Evolutionary conservation across 305 asterid species (phyloP), one percentile per base, ranked within the genome.

Genomic region (Ilex paraguariensis): DNA sequence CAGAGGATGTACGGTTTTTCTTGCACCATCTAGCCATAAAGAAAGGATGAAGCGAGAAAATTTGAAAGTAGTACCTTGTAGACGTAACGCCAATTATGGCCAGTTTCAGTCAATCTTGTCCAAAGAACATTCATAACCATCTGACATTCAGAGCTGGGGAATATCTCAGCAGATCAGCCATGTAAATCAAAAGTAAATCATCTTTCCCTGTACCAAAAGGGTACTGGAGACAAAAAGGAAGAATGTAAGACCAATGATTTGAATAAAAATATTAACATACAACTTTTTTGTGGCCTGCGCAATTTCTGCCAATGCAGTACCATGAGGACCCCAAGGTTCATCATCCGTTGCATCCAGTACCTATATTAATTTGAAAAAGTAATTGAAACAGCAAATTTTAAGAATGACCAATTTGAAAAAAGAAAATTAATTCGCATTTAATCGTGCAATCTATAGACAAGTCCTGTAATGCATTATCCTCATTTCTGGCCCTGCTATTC

Each of bases 251-350:
- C 42, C 61, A 69, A 64, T 63, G 13, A 17, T 52, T 60, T 54
- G 59, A 63, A 75, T 33, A 45, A 66, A 71, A 60, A 60, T 74
- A 62, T 45, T 44, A 63, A 65, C 48, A 69, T 79, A 94, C 99
- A 84, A 88, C 90, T 90, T 94, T 66, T 90, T 94, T 50, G 99
- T 88, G 60, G 95, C 96, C 76, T 77, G 90, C 61, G 99, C 93
- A 65, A 94, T 94, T 84, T 94, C 99, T 56, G 95, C 85, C 86
- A 94, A 78, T 68, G 73, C 87, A 60, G 97, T 86, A 72, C 99
- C 99, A 73, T 94, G 99, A 69, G 99, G 99, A 75, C 99, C 99
- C 99, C 99, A 94, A 69, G 97, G 96, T 66, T 86, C 99, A 55
- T 94, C 95, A 54, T 94, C 95, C 13, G 99, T 94, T 40, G 99